phyloP scores from a whole-genome alignment of 2,329 filamentous ascomycete species.

The Fusarium buxicola region DNA sequence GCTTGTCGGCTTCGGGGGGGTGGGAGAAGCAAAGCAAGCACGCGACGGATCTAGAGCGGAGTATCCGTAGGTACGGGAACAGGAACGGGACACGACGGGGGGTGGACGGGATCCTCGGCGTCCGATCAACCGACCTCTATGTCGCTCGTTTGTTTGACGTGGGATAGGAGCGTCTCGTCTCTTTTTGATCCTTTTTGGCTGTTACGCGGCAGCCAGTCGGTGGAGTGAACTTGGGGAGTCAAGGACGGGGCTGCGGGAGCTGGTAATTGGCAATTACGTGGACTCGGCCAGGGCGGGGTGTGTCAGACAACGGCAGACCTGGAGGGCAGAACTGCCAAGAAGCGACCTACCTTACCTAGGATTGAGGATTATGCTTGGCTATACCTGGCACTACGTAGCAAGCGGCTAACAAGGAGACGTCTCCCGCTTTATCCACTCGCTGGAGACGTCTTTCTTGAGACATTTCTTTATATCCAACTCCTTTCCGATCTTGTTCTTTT shows the following conservation, averaged over 20 bases:
- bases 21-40: no score
- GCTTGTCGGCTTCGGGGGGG: no score
- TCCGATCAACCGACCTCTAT: background rate
- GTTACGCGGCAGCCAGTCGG: conserved; percentile 12
- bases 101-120: conserved; percentile 1
- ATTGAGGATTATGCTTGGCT: conserved; percentile 11
- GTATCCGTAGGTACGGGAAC: background rate
- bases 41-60: no score
- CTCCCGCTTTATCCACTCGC: no score
- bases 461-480: background rate
- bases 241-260: conserved; percentile 30
- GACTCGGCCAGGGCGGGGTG: conserved; percentile 12
- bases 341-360: no score
- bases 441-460: background rate
- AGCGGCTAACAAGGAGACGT: background rate
- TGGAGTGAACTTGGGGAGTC: conserved; percentile 28
- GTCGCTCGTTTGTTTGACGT: background rate
- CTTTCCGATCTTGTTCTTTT: background rate
- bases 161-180: background rate
- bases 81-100: background rate
- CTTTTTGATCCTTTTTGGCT: conserved; percentile 2
- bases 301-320: conserved; percentile 13
- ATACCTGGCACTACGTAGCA: no score
- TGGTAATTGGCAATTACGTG: conserved; percentile 40
- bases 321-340: conserved; percentile 4